Conservation (phyloP, 768 basidiomycete species). For the Tulasnella sp. region DNA sequence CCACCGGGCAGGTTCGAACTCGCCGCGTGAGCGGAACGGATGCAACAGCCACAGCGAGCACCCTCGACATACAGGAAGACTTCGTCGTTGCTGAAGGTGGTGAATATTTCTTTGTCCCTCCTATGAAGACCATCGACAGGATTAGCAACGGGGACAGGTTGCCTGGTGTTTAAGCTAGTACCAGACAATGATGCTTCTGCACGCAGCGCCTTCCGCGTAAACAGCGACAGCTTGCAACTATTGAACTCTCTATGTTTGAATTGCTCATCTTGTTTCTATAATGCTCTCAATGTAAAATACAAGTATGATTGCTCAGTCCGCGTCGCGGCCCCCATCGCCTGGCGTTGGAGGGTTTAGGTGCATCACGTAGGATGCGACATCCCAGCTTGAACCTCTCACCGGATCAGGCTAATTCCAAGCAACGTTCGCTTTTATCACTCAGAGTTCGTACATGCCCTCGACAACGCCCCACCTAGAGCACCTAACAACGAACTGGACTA, state of each 20-base stretch:
- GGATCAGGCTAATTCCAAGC: neutral
- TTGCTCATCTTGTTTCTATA: neutral
- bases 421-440: neutral
- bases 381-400: too few relatives aligned
- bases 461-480: neutral
- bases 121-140: conserved; percentile 3
- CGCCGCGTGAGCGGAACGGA: neutral
- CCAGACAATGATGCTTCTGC: too few relatives aligned
- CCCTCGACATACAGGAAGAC: conserved; percentile 1
- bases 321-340: neutral
- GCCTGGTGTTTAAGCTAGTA: neutral
- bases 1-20: neutral
- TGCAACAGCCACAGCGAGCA: neutral
- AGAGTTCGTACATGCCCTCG: neutral
- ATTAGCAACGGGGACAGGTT: neutral
- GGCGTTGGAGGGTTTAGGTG: neutral
- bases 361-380: too few relatives aligned
- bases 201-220: too few relatives aligned
- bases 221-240: too few relatives aligned
- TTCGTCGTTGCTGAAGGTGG: conserved; percentile 22
- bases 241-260: too few relatives aligned
- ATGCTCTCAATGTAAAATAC: neutral
- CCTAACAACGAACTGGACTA: neutral
- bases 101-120: conserved; percentile 26
- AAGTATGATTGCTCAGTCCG: neutral